phyloP scores from a whole-genome alignment of 306 rosid genomes.

The Ceratonia siliqua region DNA sequence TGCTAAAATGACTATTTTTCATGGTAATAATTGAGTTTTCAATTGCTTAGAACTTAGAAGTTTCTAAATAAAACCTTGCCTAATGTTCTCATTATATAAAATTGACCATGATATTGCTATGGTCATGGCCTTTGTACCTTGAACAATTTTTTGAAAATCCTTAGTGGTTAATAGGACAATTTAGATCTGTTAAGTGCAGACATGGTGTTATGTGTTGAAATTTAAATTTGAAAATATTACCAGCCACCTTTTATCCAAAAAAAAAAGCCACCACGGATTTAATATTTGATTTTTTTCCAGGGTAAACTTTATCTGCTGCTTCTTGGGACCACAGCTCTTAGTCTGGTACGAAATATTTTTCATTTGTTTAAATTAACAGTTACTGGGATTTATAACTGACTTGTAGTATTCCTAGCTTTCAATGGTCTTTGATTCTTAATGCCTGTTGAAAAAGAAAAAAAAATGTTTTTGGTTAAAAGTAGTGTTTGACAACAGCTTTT shows the following conservation, averaged over 20 bases:
- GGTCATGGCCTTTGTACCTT: background rate
- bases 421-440: conserved; percentile 10
- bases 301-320: conserved; percentile 87
- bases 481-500: too few relatives aligned
- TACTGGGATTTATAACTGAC: background rate
- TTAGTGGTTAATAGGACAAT: background rate
- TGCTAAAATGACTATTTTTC: conserved; percentile 16
- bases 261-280: background rate
- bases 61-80: conserved; percentile 17
- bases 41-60: conserved; percentile 10
- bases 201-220: conserved; percentile 21
- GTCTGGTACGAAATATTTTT: conserved; percentile 68
- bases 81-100: background rate
- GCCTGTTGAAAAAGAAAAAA: conserved; percentile 19
- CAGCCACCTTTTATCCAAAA: background rate
- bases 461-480: too few relatives aligned
- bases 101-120: background rate
- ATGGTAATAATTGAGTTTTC: background rate
- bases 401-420: conserved; percentile 2
- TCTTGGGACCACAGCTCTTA: conserved; percentile 96
- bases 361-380: conserved; percentile 31
- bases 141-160: background rate
- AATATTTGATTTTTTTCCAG: conserved; percentile 53
- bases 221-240: conserved; percentile 9
- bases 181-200: background rate